Evolutionary conservation across 2,329 filamentous ascomycete genomes (phyloP).

Genomic region (Aspergillus aculeatus): DNA sequence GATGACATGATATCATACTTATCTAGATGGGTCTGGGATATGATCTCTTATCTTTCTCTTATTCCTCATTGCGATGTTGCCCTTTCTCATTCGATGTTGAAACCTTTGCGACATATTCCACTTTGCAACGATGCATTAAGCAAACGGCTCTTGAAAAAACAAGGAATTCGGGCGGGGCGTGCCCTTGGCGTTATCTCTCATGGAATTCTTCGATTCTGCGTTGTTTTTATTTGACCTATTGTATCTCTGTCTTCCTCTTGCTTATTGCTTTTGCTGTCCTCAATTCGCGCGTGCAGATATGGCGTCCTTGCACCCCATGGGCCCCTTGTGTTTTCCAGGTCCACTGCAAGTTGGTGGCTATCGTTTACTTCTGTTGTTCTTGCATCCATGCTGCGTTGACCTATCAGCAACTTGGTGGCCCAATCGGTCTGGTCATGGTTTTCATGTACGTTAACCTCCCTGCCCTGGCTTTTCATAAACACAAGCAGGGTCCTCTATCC

Average conservation of each 20-base stretch:
- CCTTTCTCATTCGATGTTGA: slow-evolving; percentile 23
- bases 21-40: slow-evolving; percentile 26
- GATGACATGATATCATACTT: slow-evolving; percentile 37
- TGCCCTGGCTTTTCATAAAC: slow-evolving; percentile 41
- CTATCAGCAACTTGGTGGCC: slow-evolving; percentile 37
- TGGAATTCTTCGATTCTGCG: slow-evolving; percentile 15
- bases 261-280: slow-evolving; percentile 15
- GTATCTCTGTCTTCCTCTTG: slow-evolving; percentile 13
- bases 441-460: slow-evolving; percentile 54
- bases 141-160: slow-evolving; percentile 33
- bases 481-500: slow-evolving; percentile 42
- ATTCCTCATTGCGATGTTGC: slow-evolving; percentile 18
- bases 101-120: slow-evolving; percentile 24
- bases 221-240: slow-evolving; percentile 23
- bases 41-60: slow-evolving; percentile 20
- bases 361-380: slow-evolving; percentile 31
- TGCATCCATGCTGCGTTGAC: slow-evolving; percentile 40
- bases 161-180: slow-evolving; percentile 32
- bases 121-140: slow-evolving; percentile 35
- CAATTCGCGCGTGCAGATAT: slow-evolving; percentile 17
- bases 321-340: slow-evolving; percentile 35
- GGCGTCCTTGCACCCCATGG: slow-evolving; percentile 37
- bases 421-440: slow-evolving; percentile 38
- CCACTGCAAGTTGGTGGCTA: slow-evolving; percentile 31
- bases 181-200: slow-evolving; percentile 37